Evolutionary conservation across 2,329 filamentous ascomycete species (phyloP), one percentile per base, ranked within the genome.

Genomic region (Alternaria triticina): DNA sequence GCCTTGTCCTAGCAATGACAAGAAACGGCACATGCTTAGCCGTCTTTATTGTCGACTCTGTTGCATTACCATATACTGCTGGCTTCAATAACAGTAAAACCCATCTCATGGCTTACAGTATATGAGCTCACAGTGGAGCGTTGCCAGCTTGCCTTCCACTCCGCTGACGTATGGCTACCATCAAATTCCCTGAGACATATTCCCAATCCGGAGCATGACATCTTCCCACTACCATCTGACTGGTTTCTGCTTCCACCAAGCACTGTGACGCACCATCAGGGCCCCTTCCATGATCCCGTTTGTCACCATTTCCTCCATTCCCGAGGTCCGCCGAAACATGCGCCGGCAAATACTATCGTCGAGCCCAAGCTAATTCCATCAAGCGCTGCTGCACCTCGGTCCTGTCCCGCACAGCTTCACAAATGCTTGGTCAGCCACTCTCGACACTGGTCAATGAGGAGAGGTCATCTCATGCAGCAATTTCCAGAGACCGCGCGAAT

Each of bases 191-290:
- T n/a, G 15, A 54, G 27, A 46, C 10, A 47, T 8, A 27, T 23
- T 8, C 20, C 15, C 28, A 20, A 23, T 36, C 49, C 40, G 13
- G 33, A 23, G 8, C 28, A 59, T 36, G 40, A 17, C 30, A n/a
- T 49, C 15, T 20, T 11, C 20, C 6, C 15, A 23, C 56, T 44
- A 25, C 22, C 25, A 25, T 44, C 17, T 57, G 17, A 45, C 33
- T 57, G 30, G 15, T 15, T 61, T 47, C 22, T 15, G 27, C 28
- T 46, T 3, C 6, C 13, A 30, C 22, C 46, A 54, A 61, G 59
- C 54, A 62, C 55, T 40, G 59, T 62, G 59, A 62, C 59, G 59
- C 51, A 12, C 23, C 30, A 44, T 5, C 22, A 54, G 45, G 46
- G 8, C 55, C 7, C 45, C 17, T 25, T 25, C 20, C 40, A 45